phyloP scores from a whole-genome alignment of 768 basidiomycete species.

The Infundibulicybe gibba region DNA sequence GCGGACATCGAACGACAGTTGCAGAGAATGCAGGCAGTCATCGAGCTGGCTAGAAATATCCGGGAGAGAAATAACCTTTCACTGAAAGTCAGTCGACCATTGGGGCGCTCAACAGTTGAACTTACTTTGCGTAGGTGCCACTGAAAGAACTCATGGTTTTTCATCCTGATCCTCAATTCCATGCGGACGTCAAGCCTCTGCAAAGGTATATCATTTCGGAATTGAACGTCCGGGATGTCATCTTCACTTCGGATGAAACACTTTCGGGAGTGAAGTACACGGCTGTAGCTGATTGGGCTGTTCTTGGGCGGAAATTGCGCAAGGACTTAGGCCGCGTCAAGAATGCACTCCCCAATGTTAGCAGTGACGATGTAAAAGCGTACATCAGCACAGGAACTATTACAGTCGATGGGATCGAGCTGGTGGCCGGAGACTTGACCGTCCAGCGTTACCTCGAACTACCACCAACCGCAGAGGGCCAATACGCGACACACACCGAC shows the following conservation, averaged over 20 bases:
- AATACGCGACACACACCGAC: constrained; percentile 84
- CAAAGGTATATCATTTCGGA: constrained; percentile 90
- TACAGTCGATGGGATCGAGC: constrained; percentile 83
- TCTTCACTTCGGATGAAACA: constrained; percentile 87
- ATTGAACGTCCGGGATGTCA: constrained; percentile 88
- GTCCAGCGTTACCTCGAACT: constrained; percentile 91
- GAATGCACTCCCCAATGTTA: constrained; percentile 75
- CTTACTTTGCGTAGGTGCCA: constrained; percentile 63
- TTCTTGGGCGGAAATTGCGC: constrained; percentile 89
- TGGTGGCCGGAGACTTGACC: constrained; percentile 86
- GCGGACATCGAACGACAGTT: constrained; percentile 91
- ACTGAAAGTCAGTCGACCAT: constrained; percentile 72
- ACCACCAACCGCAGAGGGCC: constrained; percentile 52
- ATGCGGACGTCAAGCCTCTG: constrained; percentile 81
- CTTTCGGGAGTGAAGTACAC: constrained; percentile 86
- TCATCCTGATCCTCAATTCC: constrained; percentile 82
- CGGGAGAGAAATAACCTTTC: constrained; percentile 85
- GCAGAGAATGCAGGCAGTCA: constrained; percentile 91
- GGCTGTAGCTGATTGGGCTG: constrained; percentile 92
- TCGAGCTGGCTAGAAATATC: constrained; percentile 85
- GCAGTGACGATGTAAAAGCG: constrained; percentile 78
- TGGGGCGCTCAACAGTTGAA: background rate
- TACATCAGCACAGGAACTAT: constrained; percentile 77
- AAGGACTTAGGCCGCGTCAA: constrained; percentile 90
- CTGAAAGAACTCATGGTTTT: constrained; percentile 90